phyloP scores from a whole-genome alignment of 768 basidiomycete genomes.

The Nidularia pulvinata region DNA sequence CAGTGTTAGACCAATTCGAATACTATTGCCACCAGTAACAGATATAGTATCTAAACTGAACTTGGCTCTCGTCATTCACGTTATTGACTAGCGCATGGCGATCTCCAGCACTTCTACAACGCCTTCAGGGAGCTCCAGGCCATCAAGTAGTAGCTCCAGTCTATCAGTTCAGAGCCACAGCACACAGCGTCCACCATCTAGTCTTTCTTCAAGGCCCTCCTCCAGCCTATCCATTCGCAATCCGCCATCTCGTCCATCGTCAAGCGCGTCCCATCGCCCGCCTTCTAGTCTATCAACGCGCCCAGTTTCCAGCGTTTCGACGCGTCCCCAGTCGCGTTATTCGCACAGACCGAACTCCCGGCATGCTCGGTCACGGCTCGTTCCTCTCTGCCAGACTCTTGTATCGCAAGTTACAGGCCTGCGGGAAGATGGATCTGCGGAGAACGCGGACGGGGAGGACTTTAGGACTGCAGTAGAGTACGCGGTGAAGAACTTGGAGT shows the following conservation, averaged over 20 bases:
- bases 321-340: slow-evolving; percentile 38
- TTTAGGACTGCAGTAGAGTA: slow-evolving; percentile 53
- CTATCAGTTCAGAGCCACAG: slow-evolving; percentile 16
- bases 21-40: too few species aligned
- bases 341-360: slow-evolving; percentile 47
- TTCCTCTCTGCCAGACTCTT: slow-evolving; percentile 54
- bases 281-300: slow-evolving; percentile 37
- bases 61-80: too few species aligned
- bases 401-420: slow-evolving; percentile 55
- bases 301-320: slow-evolving; percentile 25
- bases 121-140: slow-evolving; percentile 14
- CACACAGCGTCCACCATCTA: slow-evolving; percentile 1
- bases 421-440: slow-evolving; percentile 33
- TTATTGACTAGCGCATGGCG: too few species aligned
- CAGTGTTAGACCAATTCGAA: too few species aligned
- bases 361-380: slow-evolving; percentile 52
- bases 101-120: background rate
- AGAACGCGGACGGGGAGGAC: slow-evolving; percentile 30
- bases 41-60: too few species aligned
- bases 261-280: slow-evolving; percentile 47
- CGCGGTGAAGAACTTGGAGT: slow-evolving; percentile 59
- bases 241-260: slow-evolving; percentile 34
- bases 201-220: slow-evolving; percentile 8
- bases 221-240: slow-evolving; percentile 21
- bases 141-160: slow-evolving; percentile 12